Conservation (phyloP, 345 rosid species). For the Rhodomyrtus tomentosa region DNA sequence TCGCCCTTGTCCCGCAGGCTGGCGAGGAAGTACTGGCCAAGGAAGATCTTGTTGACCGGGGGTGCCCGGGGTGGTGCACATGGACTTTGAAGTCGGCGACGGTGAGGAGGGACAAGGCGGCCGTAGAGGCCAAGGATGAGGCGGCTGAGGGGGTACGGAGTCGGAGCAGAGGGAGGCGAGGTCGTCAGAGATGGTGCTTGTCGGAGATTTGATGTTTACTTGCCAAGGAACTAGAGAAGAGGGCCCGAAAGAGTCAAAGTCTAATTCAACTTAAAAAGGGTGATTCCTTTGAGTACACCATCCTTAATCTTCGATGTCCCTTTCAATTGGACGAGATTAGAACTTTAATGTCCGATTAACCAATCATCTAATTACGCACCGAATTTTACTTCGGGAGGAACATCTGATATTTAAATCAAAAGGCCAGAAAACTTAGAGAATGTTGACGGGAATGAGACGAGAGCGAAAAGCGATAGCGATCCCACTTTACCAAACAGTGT, state of each 20-base stretch:
- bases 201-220: too few species aligned
- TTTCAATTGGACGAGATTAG: not conserved
- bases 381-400: not conserved
- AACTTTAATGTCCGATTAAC: not conserved
- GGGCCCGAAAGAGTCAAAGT: too few species aligned
- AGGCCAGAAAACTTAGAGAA: not conserved
- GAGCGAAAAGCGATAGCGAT: not conserved
- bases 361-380: too few species aligned
- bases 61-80: slow-evolving; percentile 37
- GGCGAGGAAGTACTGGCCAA: slow-evolving; percentile 68
- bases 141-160: slow-evolving; percentile 58
- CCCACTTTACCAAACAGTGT: not conserved
- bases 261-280: too few species aligned
- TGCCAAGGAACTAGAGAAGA: too few species aligned
- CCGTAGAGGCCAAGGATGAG: slow-evolving; percentile 74
- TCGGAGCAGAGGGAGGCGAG: slow-evolving; percentile 42
- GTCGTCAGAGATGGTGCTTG: slow-evolving; percentile 28
- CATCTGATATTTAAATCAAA: not conserved
- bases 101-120: slow-evolving; percentile 55
- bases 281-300: not conserved
- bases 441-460: fast-evolving
- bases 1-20: slow-evolving; percentile 66
- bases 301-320: not conserved
- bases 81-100: slow-evolving; percentile 77
- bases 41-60: slow-evolving; percentile 64